A percentile compares a stretch with the other conserved stretches of the same genome.
phyloP scores from a whole-genome alignment of 768 basidiomycete genomes.

The Podaxis mareebaensis region DNA sequence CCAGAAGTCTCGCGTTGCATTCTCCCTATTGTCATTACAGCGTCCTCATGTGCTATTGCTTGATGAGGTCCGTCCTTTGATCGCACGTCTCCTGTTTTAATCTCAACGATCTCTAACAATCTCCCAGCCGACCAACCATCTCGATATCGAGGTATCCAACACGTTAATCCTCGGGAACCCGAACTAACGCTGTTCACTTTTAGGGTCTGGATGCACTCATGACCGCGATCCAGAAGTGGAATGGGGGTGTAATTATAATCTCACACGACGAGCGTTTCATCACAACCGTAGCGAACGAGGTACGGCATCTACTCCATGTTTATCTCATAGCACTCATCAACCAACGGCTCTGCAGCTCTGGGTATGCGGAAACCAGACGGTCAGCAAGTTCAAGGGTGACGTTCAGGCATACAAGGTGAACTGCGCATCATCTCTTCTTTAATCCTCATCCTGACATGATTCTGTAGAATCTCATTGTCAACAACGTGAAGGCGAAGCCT shows the following conservation, averaged over 20 bases:
- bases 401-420: conserved; percentile 88
- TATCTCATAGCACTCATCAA: conserved; percentile 15
- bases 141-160: conserved; percentile 80
- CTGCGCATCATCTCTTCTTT: conserved; percentile 10
- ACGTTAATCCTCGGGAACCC: conserved; percentile 3
- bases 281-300: conserved; percentile 85
- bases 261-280: conserved; percentile 97
- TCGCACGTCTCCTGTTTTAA: conserved; percentile 5
- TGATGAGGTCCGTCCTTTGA: conserved; percentile 71
- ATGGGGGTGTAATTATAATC: conserved; percentile 90
- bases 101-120: neutral
- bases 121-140: conserved; percentile 84
- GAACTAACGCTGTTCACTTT: conserved; percentile 6
- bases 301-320: conserved; percentile 29
- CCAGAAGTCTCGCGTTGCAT: conserved; percentile 95
- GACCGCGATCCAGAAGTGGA: conserved; percentile 76
- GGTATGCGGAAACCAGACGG: conserved; percentile 87
- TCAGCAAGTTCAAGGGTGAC: conserved; percentile 84
- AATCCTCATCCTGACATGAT: neutral
- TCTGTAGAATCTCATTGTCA: conserved; percentile 70
- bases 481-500: conserved; percentile 64
- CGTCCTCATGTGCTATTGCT: conserved; percentile 90
- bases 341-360: conserved; percentile 59
- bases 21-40: conserved; percentile 82
- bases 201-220: conserved; percentile 93